Evolutionary conservation across 768 basidiomycete species (phyloP), one percentile per base, ranked within the genome.

Genomic region (Russula griseocarnosa): DNA sequence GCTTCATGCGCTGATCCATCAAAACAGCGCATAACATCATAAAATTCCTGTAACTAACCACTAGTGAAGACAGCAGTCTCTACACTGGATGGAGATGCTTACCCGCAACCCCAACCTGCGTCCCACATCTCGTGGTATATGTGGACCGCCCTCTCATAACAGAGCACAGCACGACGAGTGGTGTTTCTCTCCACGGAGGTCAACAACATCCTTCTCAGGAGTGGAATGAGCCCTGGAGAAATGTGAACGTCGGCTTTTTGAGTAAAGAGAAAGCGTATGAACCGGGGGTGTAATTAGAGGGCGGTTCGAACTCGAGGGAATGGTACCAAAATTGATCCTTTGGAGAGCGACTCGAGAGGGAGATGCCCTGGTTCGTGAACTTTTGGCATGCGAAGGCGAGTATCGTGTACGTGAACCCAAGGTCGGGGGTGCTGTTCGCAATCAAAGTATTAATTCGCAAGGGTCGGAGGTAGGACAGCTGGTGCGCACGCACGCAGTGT

Each of bases 21-120:
- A 94, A 79, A 6, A 83, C 81, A 3, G 86, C 78, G 71, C 90
- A 92, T 10, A 82, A 77, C 86, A 94, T 93, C 67, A 90, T 68
- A 69, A 87, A 93, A 71, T 92, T 93, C 24, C 90, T 86, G 71
- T 94, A 92, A 28, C 91, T 93, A 63, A 55, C 13, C 5, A 26
- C 30, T 18, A 26, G 26, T 47, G 58, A 66, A 58, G 34, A 60
- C n/a, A 3, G 9, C 53, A 38, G 68, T 59, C 51, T 38, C 57
- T 38, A 26, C 22, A 56, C 20, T 32, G n/a, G 52, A 60, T 67
- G 42, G 51, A 40, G n/a, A 49, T 42, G 53, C 69, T 34, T 60
- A 72, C 67, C 74, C 74, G 52, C 74, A 76, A 16, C 90, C 90
- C 90, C 90, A 94, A 1, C 61, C 57, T 11, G 67, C 66, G 70